Conservation (phyloP, 2,329 filamentous ascomycete genomes). For the Xylariaceae sp. region DNA sequence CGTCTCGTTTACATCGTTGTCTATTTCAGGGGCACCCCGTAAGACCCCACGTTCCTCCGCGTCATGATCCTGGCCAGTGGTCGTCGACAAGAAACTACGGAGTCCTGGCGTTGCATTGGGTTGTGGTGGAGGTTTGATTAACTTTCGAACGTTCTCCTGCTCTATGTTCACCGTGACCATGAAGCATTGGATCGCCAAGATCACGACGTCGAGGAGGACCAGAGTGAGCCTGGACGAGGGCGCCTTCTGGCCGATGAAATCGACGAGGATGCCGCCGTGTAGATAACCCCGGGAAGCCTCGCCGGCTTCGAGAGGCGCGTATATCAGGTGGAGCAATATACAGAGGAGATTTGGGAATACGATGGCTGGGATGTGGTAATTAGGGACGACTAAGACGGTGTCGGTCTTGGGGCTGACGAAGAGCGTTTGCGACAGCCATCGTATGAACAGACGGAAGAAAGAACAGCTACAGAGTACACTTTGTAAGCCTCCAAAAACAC, state of each 20-base stretch:
- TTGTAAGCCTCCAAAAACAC: constrained; percentile 6
- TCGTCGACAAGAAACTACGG: constrained; percentile 16
- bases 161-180: constrained; percentile 61
- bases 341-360: constrained; percentile 55
- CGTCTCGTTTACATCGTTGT: constrained; percentile 34
- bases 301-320: constrained; percentile 50
- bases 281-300: constrained; percentile 60
- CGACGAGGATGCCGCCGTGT: constrained; percentile 61
- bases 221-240: constrained; percentile 53
- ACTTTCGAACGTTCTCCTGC: constrained; percentile 50
- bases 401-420: constrained; percentile 60
- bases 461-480: constrained; percentile 48
- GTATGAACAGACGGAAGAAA: constrained; percentile 56
- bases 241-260: constrained; percentile 62
- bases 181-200: constrained; percentile 55
- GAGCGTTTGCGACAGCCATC: constrained; percentile 54
- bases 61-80: constrained; percentile 45
- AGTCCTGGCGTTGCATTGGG: constrained; percentile 21
- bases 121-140: constrained; percentile 37
- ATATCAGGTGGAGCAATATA: constrained; percentile 54
- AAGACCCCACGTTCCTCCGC: constrained; percentile 51
- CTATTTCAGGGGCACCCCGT: constrained; percentile 35
- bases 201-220: constrained; percentile 49
- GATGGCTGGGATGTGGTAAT: constrained; percentile 54
- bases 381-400: constrained; percentile 51